Percentiles rank a stretch among this genome's conserved stretches.
These are phyloP conservation scores for Trichosporon coremiiforme DNA, from an alignment of 1,284 basidiomycete genomes.

Conservation along the genomic window DNA sequence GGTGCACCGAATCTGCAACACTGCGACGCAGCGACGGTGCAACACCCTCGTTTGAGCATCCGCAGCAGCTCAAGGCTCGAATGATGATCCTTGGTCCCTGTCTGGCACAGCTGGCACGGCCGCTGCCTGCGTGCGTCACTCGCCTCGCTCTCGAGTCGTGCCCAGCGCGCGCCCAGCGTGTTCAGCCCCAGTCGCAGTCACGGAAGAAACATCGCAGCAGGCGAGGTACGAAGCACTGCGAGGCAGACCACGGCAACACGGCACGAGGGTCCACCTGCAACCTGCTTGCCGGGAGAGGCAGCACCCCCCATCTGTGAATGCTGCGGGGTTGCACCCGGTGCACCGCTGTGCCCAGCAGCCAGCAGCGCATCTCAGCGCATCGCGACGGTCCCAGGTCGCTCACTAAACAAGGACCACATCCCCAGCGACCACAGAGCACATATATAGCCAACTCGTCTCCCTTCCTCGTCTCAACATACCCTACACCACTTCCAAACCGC, in stretches of 20 bases:
- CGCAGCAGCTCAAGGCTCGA: neutral
- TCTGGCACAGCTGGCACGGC: neutral
- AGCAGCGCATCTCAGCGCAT: neutral
- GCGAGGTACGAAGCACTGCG: neutral
- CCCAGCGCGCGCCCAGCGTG: neutral
- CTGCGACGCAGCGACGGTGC: conserved; percentile 6
- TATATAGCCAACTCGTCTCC: conserved; percentile 1
- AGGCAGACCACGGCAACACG: neutral
- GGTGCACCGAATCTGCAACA: neutral
- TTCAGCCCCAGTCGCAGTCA: neutral
- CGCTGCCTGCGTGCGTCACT: neutral
- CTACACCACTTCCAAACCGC: neutral
- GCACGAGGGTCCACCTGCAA: too few relatives aligned
- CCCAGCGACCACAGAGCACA: neutral
- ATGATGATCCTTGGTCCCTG: neutral
- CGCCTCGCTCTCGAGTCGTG: neutral
- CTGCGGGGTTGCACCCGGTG: conserved; percentile 7
- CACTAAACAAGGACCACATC: neutral
- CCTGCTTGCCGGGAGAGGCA: neutral
- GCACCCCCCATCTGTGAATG: neutral
- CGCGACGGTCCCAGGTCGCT: neutral
- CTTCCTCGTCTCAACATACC: neutral
- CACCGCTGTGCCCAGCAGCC: neutral
- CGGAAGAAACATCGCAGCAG: conserved; percentile 1
- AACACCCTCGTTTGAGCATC: conserved; percentile 2